Percentiles rank a stretch among this genome's conserved stretches.
Conservation (phyloP, 192 early-diverging fungal genomes). For the Backusella australiensis region DNA sequence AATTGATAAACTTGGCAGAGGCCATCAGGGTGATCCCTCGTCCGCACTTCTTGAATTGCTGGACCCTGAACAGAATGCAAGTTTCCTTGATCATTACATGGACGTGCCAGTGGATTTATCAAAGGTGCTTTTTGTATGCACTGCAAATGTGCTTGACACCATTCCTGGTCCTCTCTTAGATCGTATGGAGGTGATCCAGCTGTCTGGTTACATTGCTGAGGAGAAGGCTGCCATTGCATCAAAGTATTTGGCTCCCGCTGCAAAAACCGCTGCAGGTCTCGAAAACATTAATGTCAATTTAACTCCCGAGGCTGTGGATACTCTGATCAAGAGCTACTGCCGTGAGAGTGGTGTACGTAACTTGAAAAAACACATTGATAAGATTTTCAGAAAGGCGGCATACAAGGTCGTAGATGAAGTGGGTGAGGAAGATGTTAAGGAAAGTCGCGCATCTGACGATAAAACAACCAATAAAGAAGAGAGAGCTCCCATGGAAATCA, state of each 20-base stretch:
- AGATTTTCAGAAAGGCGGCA: constrained; percentile 97
- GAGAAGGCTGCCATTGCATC: constrained; percentile 95
- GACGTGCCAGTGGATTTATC: constrained; percentile 98
- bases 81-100: constrained; percentile 99
- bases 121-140: constrained; percentile 98
- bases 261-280: constrained; percentile 80
- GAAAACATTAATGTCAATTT: constrained; percentile 69
- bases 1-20: constrained; percentile 97
- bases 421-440: constrained; percentile 30
- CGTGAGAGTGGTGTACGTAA: constrained; percentile 97
- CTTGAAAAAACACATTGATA: constrained; percentile 98
- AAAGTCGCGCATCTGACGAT: constrained; percentile 23
- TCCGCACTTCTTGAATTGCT: constrained; percentile 95
- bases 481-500: constrained; percentile 47
- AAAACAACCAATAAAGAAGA: constrained; percentile 10
- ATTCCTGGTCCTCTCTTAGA: constrained; percentile 98
- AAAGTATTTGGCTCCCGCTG: constrained; percentile 85
- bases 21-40: constrained; percentile 97
- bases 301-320: constrained; percentile 74
- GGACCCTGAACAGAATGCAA: constrained; percentile 96
- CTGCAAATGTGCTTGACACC: constrained; percentile 95
- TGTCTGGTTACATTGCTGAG: constrained; percentile 88
- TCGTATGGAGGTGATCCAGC: constrained; percentile 97
- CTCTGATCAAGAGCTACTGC: constrained; percentile 88
- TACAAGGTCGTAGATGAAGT: constrained; percentile 75